phyloP scores from a whole-genome alignment of 352 stramenopile species.

The Phytophthora constricta region DNA sequence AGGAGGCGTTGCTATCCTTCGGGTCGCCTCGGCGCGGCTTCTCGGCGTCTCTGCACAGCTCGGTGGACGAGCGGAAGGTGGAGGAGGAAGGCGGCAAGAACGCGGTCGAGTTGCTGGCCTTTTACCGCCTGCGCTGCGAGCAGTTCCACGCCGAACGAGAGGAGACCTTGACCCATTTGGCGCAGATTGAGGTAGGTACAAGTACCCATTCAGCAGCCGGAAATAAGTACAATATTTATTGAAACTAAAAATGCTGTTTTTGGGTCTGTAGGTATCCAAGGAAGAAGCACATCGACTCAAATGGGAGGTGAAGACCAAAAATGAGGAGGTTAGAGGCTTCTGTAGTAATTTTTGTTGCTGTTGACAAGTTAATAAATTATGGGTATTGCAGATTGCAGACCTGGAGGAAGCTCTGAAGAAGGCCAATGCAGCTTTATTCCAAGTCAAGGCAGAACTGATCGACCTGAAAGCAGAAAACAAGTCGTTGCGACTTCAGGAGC shows the following conservation, averaged over 20 bases:
- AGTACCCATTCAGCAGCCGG: no score
- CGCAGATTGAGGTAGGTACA: slow-evolving; percentile 55
- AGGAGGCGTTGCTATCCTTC: slow-evolving; percentile 62
- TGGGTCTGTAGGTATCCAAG: slow-evolving; percentile 61
- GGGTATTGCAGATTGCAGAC: slow-evolving; percentile 52
- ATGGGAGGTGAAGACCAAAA: slow-evolving; percentile 71
- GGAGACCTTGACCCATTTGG: slow-evolving; percentile 55
- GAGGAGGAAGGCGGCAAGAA: slow-evolving; percentile 23
- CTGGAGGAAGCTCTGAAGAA: slow-evolving; percentile 62
- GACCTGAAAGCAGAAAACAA: slow-evolving; percentile 72
- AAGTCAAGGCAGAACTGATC: slow-evolving; percentile 70
- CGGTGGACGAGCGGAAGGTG: slow-evolving; percentile 11
- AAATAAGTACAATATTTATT: slow-evolving; percentile 4
- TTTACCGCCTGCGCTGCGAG: slow-evolving; percentile 71
- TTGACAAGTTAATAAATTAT: neutral
- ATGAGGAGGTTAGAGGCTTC: slow-evolving; percentile 57
- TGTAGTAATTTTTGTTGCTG: neutral
- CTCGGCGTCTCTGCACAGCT: slow-evolving; percentile 30
- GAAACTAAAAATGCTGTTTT: no score
- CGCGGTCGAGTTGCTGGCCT: slow-evolving; percentile 50
- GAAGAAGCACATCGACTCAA: slow-evolving; percentile 77
- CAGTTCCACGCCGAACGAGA: slow-evolving; percentile 73
- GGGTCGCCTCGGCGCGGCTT: slow-evolving; percentile 51
- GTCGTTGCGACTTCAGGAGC: slow-evolving; percentile 72
- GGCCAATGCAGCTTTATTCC: slow-evolving; percentile 65